Conservation (phyloP, 2,329 filamentous ascomycete species). For the Trichoderma harzianum region DNA sequence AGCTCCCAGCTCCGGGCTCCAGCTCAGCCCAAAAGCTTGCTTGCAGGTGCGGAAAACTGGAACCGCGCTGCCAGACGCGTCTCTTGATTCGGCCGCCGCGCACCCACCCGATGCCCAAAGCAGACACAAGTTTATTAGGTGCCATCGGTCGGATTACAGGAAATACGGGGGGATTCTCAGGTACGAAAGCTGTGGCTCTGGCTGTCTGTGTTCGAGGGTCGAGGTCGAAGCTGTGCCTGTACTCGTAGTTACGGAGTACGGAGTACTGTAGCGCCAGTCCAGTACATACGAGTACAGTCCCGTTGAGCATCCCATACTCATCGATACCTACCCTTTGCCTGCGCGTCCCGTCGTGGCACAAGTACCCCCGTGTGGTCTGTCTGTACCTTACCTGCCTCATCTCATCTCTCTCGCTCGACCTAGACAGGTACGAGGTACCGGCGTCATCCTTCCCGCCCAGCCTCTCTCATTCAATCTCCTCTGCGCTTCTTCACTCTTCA, state of each 20-base stretch:
- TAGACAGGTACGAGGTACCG: conserved; percentile 1
- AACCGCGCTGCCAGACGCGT: conserved; percentile 2
- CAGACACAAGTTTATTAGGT: conserved; percentile 10
- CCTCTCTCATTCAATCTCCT: conserved; percentile 9
- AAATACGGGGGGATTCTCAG: conserved; percentile 13
- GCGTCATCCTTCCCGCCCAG: conserved; percentile 13
- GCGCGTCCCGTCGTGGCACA: background rate
- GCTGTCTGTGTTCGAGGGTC: background rate
- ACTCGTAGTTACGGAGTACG: background rate
- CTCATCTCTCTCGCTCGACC: background rate
- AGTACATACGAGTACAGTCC: background rate
- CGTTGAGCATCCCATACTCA: background rate
- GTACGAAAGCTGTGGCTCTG: background rate
- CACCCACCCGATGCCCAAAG: conserved; percentile 6
- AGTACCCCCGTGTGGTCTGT: background rate
- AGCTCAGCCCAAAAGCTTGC: conserved; percentile 18
- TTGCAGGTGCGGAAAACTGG: conserved; percentile 16
- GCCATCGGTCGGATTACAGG: background rate
- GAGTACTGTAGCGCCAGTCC: background rate
- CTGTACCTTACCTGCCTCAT: background rate
- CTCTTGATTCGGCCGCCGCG: background rate
- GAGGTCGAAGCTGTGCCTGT: background rate
- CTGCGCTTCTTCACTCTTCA: conserved; percentile 6
- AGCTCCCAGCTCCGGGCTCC: background rate
- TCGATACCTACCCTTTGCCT: background rate